Base-by-base conservation (phyloP, 2,329 filamentous ascomycete genomes). In the Nothophoma quercina region DNA sequence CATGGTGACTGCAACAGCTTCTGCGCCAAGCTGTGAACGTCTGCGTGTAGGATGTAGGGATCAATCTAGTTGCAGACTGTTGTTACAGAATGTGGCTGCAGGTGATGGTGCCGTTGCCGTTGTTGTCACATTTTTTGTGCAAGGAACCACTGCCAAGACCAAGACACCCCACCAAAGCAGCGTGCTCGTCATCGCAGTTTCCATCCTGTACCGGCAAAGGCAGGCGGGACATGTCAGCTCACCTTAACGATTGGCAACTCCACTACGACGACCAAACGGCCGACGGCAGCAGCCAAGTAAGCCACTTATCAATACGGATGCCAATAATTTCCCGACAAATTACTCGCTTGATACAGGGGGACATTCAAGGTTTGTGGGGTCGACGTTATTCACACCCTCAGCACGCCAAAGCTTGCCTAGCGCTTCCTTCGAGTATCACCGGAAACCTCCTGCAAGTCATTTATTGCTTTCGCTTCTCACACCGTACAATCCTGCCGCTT, bases 1-100 rank as follows among this genome's bases (percentile, higher is more conserved):
- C 74, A 76, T 77, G 56, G 55, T 58, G 58, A 53, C 47, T 38
- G 52, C 47, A 32, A 36, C 42, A 23, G 36, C 32, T 43, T 34
- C 16, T n/a, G 22, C 47, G 47, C 52, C 49, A 45, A 49, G 58
- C 36, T 28, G 32, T 33, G 39, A 28, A 32, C 35, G 38, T 34
- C n/a, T 34, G 38, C 18, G 19, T 39, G 34, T n/a, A 18, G 44
- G 29, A 25, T 39, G 38, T 32, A 39, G 47, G 21, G 33, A 39
- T 53, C 7, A 39, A 10, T 22, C 50, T 48, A 43, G 30, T 30
- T 43, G 28, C 41, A 42, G 10, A 10, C 29, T 40, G 49, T 25
- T 12, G 41, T 52, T 28, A 32, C 50, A 40, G 50, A 42, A 19
- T 28, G 33, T 39, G 51, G 39, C 40, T 42, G 35, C 50, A 23